Evolutionary conservation across 2,329 filamentous ascomycete genomes (phyloP).

Genomic region (Verticillium albo-atrum): DNA sequence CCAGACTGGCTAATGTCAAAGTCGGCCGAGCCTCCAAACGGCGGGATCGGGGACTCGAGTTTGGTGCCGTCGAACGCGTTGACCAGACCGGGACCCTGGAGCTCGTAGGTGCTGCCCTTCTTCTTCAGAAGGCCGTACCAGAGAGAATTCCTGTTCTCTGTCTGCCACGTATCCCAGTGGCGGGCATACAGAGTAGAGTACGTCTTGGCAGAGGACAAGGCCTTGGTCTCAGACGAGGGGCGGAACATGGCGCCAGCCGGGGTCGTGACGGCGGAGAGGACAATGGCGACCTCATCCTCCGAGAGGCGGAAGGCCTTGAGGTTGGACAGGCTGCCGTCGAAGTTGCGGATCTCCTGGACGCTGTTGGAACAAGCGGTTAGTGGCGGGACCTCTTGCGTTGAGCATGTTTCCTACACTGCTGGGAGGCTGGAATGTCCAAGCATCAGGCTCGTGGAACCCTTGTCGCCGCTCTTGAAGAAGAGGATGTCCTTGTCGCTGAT

Average conservation of each 20-base stretch:
- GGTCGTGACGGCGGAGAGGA: constrained; percentile 60
- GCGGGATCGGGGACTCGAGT: constrained; percentile 65
- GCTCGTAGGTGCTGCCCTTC: constrained; percentile 31
- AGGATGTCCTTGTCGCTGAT: constrained; percentile 61
- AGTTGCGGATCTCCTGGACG: constrained; percentile 37
- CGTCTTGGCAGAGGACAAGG: constrained; percentile 60
- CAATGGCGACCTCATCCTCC: constrained; percentile 47
- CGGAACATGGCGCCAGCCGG: constrained; percentile 68
- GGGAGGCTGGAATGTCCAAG: constrained; percentile 31
- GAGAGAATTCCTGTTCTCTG: constrained; percentile 64
- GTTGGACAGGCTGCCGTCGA: constrained; percentile 53
- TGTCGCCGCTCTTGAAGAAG: constrained; percentile 46
- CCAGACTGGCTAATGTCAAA: constrained; percentile 68
- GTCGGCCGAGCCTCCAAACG: constrained; percentile 76
- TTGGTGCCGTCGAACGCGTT: constrained; percentile 60
- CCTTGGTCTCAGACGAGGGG: constrained; percentile 53
- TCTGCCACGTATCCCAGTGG: constrained; percentile 78
- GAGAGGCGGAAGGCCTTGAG: constrained; percentile 52
- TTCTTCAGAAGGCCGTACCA: constrained; percentile 64
- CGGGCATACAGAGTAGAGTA: constrained; percentile 74
- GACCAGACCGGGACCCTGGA: constrained; percentile 42
- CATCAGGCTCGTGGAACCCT: constrained; percentile 42
- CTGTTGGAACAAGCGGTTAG: constrained; percentile 10
- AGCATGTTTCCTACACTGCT: constrained; percentile 27
- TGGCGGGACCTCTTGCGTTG: neutral